phyloP scores from a whole-genome alignment of 139 green algal genomes.

The Eudorina sp. region DNA sequence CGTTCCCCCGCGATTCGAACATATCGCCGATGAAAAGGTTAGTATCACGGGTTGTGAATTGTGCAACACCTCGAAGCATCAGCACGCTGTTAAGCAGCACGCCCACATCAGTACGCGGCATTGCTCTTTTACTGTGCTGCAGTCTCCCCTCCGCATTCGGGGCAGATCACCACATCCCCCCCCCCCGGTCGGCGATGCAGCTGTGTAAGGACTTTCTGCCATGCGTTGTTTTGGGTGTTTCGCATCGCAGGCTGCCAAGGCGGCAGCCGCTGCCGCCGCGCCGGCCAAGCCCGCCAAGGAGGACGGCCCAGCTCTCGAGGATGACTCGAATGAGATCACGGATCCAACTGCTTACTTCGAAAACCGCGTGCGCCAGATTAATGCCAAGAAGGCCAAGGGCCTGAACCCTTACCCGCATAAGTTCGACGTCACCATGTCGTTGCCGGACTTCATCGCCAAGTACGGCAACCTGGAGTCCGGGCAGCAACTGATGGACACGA shows the following conservation, averaged over 20 bases:
- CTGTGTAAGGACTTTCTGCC: too few species aligned
- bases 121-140: too few species aligned
- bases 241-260: constrained; percentile 81
- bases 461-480: constrained; percentile 80
- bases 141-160: too few species aligned
- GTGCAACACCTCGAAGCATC: too few species aligned
- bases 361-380: constrained; percentile 84
- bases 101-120: too few species aligned
- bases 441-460: constrained; percentile 89
- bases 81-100: too few species aligned
- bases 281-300: constrained; percentile 65
- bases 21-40: too few species aligned
- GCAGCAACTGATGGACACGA: constrained; percentile 70
- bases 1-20: too few species aligned
- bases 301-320: constrained; percentile 67
- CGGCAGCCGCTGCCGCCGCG: constrained; percentile 68
- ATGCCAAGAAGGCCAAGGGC: constrained; percentile 82
- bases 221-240: too few species aligned
- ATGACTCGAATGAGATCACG: constrained; percentile 76
- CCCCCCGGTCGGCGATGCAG: too few species aligned
- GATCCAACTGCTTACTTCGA: constrained; percentile 92
- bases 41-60: too few species aligned
- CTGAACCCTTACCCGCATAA: constrained; percentile 99
- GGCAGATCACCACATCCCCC: too few species aligned
- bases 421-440: constrained; percentile 85